These are phyloP conservation scores for Starmerella vaccinii DNA, from an alignment of 805 yeast genomes.

Conservation along the genomic window DNA sequence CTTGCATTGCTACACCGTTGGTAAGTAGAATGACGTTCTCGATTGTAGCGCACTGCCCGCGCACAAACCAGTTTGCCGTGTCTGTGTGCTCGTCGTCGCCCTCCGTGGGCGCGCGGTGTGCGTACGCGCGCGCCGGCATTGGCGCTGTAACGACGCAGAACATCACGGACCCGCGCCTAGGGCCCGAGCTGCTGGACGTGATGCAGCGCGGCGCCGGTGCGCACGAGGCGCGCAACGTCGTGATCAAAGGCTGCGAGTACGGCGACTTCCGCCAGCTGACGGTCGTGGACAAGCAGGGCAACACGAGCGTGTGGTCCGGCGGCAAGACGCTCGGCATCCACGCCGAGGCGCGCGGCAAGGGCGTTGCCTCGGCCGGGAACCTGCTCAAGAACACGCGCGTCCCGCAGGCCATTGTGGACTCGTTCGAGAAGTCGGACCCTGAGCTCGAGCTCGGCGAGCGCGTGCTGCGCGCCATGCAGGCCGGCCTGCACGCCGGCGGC, in stretches of 20 bases:
- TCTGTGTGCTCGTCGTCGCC: constrained; percentile 22
- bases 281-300: constrained; percentile 13
- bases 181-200: constrained; percentile 15
- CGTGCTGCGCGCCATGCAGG: constrained; percentile 18
- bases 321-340: constrained; percentile 16
- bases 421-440: constrained; percentile 9
- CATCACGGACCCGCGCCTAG: constrained; percentile 21
- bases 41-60: constrained; percentile 15
- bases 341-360: constrained; percentile 6
- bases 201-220: constrained; percentile 13
- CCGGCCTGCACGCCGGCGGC: constrained; percentile 21
- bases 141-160: constrained; percentile 22
- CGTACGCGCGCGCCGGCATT: constrained; percentile 19
- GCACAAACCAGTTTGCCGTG: constrained; percentile 19
- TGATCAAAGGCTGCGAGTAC: constrained; percentile 1
- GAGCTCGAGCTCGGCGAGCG: constrained; percentile 13
- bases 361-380: constrained; percentile 21
- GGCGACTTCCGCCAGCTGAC: constrained; percentile 19
- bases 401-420: constrained; percentile 15
- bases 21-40: constrained; percentile 17
- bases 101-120: constrained; percentile 21
- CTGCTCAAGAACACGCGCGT: constrained; percentile 12
- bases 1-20: background rate
- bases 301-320: constrained; percentile 19
- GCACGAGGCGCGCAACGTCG: constrained; percentile 8